Evolutionary conservation across 352 stramenopile genomes (phyloP).

Genomic region (Phytopythium ostracodes): DNA sequence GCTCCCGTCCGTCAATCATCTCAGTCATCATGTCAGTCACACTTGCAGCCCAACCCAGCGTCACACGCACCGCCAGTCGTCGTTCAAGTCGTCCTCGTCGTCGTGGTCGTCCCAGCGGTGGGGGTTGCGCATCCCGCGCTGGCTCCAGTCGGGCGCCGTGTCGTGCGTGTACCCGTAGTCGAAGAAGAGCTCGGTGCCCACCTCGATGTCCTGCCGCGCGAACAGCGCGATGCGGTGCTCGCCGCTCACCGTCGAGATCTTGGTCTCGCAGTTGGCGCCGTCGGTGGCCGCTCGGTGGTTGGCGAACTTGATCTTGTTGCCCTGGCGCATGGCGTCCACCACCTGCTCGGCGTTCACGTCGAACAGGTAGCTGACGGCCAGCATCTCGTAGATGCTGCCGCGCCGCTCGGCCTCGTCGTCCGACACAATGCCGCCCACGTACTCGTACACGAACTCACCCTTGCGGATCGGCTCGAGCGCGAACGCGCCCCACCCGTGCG

Average conservation of each 20-base stretch:
- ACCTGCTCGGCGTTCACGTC: conserved; percentile 89
- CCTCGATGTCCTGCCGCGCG: conserved; percentile 82
- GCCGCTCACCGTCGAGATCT: conserved; percentile 82
- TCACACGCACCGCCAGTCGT: conserved; percentile 27
- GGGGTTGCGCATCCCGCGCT: conserved; percentile 16
- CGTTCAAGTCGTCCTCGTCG: conserved; percentile 31
- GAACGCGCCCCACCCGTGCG: conserved; percentile 69
- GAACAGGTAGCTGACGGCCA: conserved; percentile 88
- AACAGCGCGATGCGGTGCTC: conserved; percentile 92
- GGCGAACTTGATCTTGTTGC: conserved; percentile 94
- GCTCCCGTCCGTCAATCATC: no score
- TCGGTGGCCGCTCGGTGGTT: conserved; percentile 64
- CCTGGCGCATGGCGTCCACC: conserved; percentile 90
- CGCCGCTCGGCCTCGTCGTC: conserved; percentile 77
- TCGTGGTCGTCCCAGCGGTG: conserved; percentile 16
- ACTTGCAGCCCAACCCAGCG: background rate
- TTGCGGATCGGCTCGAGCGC: conserved; percentile 59
- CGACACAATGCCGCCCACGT: conserved; percentile 63
- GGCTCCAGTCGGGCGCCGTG: conserved; percentile 56
- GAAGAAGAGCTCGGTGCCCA: conserved; percentile 78
- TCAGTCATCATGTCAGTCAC: background rate
- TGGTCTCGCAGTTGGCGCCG: conserved; percentile 76
- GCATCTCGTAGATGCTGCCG: conserved; percentile 80
- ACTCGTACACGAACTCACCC: conserved; percentile 73
- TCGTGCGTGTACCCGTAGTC: conserved; percentile 76